Percentiles rank a stretch among this genome's conserved stretches.
Evolutionary conservation across 2,329 filamentous ascomycete genomes (phyloP).

Genomic region (Xylariaceae sp.): DNA sequence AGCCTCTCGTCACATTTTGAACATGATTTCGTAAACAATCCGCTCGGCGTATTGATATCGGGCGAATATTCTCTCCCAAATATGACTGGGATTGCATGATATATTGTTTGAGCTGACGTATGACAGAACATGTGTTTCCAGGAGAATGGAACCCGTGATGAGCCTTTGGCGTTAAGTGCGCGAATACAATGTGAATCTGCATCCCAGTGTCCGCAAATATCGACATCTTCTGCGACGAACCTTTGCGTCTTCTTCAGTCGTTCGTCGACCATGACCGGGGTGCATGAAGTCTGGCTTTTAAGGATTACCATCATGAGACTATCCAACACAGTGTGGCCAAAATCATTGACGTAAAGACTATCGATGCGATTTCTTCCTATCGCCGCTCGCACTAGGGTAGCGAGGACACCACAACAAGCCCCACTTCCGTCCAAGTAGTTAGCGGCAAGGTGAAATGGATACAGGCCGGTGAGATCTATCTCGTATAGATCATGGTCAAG

Average conservation of each 20-base stretch:
- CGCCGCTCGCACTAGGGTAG: no score
- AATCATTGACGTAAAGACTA: slow-evolving; percentile 33
- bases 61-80: neutral
- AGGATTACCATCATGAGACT: slow-evolving; percentile 47
- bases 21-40: slow-evolving; percentile 34
- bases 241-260: slow-evolving; percentile 33
- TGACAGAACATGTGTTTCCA: slow-evolving; percentile 56
- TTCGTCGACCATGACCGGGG: slow-evolving; percentile 39
- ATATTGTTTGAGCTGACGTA: slow-evolving; percentile 48
- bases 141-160: slow-evolving; percentile 37
- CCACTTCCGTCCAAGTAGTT: slow-evolving; percentile 46
- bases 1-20: slow-evolving; percentile 44
- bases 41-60: slow-evolving; percentile 27
- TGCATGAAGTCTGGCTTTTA: slow-evolving; percentile 43
- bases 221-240: slow-evolving; percentile 48
- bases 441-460: slow-evolving; percentile 46
- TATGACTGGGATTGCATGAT: slow-evolving; percentile 46
- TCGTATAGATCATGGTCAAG: neutral
- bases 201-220: slow-evolving; percentile 52
- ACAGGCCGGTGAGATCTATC: slow-evolving; percentile 21
- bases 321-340: slow-evolving; percentile 48
- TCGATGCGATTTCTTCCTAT: slow-evolving; percentile 20
- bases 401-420: slow-evolving; percentile 43
- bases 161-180: slow-evolving; percentile 38
- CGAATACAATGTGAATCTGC: no score